These are phyloP conservation scores for Prunus davidiana DNA, from an alignment of 306 rosid genomes.

Conservation along the genomic window DNA sequence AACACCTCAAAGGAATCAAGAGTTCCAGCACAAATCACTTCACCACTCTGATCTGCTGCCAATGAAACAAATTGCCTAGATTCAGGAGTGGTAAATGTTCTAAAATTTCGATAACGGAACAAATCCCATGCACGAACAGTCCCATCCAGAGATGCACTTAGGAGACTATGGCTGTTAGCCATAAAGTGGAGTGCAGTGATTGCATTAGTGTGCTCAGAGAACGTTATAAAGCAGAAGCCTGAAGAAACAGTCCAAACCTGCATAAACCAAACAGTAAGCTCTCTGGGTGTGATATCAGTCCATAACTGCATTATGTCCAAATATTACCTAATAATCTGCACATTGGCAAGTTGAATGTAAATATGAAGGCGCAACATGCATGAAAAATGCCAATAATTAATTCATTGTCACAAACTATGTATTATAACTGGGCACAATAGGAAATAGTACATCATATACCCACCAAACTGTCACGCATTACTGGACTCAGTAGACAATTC, in stretches of 20 bases:
- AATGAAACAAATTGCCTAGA: constrained; percentile 84
- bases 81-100: constrained; percentile 71
- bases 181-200: constrained; percentile 88
- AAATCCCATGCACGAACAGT: constrained; percentile 97
- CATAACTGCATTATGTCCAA: not conserved
- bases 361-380: not conserved
- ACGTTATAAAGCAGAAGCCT: constrained; percentile 87
- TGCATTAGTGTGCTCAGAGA: constrained; percentile 84
- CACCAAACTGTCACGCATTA: not conserved
- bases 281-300: not conserved
- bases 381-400: not conserved
- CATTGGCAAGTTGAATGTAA: not conserved
- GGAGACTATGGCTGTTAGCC: constrained; percentile 69
- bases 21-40: constrained; percentile 95
- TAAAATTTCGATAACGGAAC: constrained; percentile 78
- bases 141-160: constrained; percentile 96
- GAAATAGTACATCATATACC: not conserved
- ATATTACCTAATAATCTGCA: not conserved
- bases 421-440: not conserved
- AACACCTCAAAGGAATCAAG: constrained; percentile 89
- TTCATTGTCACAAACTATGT: not conserved
- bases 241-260: constrained; percentile 92
- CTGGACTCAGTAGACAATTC: not conserved
- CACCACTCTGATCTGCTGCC: constrained; percentile 93
- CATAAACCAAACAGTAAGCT: constrained; percentile 26